Evolutionary conservation across 1,284 basidiomycete species (phyloP).

Genomic region (Abortiporus biennis): DNA sequence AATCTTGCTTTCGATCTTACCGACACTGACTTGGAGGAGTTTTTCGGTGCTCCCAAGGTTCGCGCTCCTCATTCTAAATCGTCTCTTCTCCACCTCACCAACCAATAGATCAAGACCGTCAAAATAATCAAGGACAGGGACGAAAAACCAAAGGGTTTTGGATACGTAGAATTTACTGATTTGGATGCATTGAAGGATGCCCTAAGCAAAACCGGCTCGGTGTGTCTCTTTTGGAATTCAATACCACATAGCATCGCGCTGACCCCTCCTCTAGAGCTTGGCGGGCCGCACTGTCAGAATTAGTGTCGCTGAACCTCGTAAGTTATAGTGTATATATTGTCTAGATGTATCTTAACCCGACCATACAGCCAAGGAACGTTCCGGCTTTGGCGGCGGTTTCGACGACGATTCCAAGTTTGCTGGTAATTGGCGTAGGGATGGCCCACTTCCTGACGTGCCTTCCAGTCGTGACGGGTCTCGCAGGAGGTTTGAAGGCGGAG

Average conservation of each 20-base stretch:
- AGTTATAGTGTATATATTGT: conserved; percentile 27
- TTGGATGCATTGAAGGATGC: conserved; percentile 83
- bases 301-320: conserved; percentile 93
- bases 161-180: conserved; percentile 91
- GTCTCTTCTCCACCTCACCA: background rate
- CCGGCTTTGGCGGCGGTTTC: conserved; percentile 42
- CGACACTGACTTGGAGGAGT: conserved; percentile 77
- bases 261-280: conserved; percentile 45
- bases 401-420: conserved; percentile 74
- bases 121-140: conserved; percentile 91
- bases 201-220: conserved; percentile 57
- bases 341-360: conserved; percentile 7
- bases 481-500: conserved; percentile 54
- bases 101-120: conserved; percentile 65
- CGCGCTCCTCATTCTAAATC: background rate
- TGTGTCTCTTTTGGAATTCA: conserved; percentile 34
- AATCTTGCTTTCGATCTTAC: conserved; percentile 93
- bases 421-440: conserved; percentile 82
- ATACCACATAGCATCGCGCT: background rate
- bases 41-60: conserved; percentile 64
- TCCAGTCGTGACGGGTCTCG: conserved; percentile 53
- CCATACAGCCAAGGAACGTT: conserved; percentile 63
- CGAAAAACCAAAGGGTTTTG: conserved; percentile 96
- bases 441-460: conserved; percentile 69
- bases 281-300: conserved; percentile 82